Conservation (phyloP, 2,329 filamentous ascomycete genomes). For the Fusarium mangiferae region DNA sequence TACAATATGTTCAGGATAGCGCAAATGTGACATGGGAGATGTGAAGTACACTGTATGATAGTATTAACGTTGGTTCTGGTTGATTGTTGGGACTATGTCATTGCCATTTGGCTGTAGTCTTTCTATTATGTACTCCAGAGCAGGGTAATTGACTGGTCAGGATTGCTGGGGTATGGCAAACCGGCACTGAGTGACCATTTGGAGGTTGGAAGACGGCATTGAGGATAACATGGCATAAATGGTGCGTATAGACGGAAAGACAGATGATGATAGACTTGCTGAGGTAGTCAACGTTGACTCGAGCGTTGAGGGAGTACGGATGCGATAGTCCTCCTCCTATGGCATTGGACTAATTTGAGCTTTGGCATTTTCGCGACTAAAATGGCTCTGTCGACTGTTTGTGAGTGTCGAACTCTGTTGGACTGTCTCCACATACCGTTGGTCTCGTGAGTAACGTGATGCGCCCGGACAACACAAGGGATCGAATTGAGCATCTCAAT, state of each 20-base stretch:
- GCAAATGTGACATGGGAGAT: conserved; percentile 31
- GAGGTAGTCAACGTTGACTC: background rate
- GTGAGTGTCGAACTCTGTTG: background rate
- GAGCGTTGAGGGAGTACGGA: background rate
- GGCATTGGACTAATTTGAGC: background rate
- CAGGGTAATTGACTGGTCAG: background rate
- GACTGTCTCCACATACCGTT: background rate
- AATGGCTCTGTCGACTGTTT: background rate
- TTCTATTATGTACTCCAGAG: background rate
- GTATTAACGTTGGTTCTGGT: conserved; percentile 41
- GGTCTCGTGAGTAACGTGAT: conserved; percentile 6
- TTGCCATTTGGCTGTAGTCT: background rate
- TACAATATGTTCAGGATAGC: conserved; percentile 36
- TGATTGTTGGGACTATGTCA: conserved; percentile 7
- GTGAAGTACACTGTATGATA: conserved; percentile 42
- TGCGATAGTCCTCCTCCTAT: background rate
- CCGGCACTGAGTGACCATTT: background rate
- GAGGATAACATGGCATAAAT: background rate
- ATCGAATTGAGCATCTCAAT: conserved; percentile 12
- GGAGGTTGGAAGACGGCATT: background rate
- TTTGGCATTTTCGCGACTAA: background rate
- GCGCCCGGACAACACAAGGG: background rate
- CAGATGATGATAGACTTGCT: background rate
- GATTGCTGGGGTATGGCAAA: background rate
- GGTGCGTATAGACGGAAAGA: background rate